Evolutionary conservation across 2,329 filamentous ascomycete genomes (phyloP).

Genomic region (Mycocentrospora acerina): DNA sequence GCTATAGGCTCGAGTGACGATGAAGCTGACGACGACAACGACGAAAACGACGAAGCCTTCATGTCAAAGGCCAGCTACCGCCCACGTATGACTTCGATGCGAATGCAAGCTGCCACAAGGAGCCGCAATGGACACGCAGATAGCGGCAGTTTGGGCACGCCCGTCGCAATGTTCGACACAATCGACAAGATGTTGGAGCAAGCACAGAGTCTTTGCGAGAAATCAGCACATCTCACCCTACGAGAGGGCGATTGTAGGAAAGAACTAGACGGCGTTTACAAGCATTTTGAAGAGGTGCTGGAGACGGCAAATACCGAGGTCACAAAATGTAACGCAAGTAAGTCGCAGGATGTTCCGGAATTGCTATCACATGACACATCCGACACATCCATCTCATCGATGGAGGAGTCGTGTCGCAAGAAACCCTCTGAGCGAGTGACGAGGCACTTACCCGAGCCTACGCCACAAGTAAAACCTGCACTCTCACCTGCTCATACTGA

Average conservation of each 20-base stretch:
- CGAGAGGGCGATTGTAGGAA: slow-evolving; percentile 80
- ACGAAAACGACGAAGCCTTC: slow-evolving; percentile 27
- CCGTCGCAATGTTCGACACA: slow-evolving; percentile 54
- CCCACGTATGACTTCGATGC: slow-evolving; percentile 36
- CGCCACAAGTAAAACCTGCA: slow-evolving; percentile 8
- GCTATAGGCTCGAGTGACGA: slow-evolving; percentile 33
- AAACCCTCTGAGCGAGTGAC: slow-evolving; percentile 17
- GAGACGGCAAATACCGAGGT: slow-evolving; percentile 55
- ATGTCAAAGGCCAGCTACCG: slow-evolving; percentile 41
- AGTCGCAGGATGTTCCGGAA: slow-evolving; percentile 12
- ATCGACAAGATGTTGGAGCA: slow-evolving; percentile 78
- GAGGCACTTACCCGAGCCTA: slow-evolving; percentile 5
- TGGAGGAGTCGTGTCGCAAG: slow-evolving; percentile 15
- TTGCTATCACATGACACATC: slow-evolving; percentile 18
- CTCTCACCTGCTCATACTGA: slow-evolving; percentile 6
- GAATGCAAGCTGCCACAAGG: slow-evolving; percentile 23
- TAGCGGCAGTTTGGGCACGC: slow-evolving; percentile 12
- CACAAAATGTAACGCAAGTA: slow-evolving; percentile 23
- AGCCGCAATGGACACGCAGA: slow-evolving; percentile 10
- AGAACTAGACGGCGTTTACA: slow-evolving; percentile 70
- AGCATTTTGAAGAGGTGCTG: slow-evolving; percentile 64
- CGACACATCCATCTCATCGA: slow-evolving; percentile 17
- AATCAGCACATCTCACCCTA: slow-evolving; percentile 85
- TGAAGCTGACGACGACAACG: slow-evolving; percentile 24
- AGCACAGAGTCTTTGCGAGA: slow-evolving; percentile 80